These are phyloP conservation scores for Botryotinia calthae DNA, from an alignment of 2,329 filamentous ascomycete species.

Conservation along the genomic window DNA sequence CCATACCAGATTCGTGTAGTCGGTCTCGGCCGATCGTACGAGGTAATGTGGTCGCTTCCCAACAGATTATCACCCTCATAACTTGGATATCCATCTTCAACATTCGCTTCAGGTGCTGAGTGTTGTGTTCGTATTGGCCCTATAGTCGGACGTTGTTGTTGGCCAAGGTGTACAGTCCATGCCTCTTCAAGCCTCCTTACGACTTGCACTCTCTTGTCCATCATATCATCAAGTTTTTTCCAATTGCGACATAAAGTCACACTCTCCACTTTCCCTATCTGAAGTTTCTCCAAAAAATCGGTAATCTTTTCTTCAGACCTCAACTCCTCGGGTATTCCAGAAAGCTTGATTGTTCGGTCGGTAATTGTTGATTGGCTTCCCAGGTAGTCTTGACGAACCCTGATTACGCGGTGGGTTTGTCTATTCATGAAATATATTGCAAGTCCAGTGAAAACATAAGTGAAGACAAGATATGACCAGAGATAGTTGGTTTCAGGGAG, in stretches of 20 bases:
- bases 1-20: constrained; percentile 77
- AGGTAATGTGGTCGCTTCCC: constrained; percentile 41
- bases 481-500: constrained; percentile 53
- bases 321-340: constrained; percentile 78
- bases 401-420: constrained; percentile 82
- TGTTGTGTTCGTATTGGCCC: constrained; percentile 41
- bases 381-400: constrained; percentile 83
- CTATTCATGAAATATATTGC: constrained; percentile 79
- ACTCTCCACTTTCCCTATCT: constrained; percentile 85
- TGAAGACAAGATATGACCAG: constrained; percentile 93
- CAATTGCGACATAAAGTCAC: constrained; percentile 86
- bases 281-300: constrained; percentile 79
- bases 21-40: constrained; percentile 55
- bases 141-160: constrained; percentile 30
- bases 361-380: constrained; percentile 94
- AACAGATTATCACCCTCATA: constrained; percentile 62
- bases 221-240: constrained; percentile 73
- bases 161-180: constrained; percentile 75
- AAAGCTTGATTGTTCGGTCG: constrained; percentile 87
- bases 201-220: constrained; percentile 62
- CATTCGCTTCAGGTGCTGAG: constrained; percentile 44
- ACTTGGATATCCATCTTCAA: constrained; percentile 45
- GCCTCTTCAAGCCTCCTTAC: constrained; percentile 76
- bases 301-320: constrained; percentile 81
- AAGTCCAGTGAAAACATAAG: constrained; percentile 84